Evolutionary conservation across 768 basidiomycete genomes (phyloP).

Genomic region (Lactifluus pinguis): DNA sequence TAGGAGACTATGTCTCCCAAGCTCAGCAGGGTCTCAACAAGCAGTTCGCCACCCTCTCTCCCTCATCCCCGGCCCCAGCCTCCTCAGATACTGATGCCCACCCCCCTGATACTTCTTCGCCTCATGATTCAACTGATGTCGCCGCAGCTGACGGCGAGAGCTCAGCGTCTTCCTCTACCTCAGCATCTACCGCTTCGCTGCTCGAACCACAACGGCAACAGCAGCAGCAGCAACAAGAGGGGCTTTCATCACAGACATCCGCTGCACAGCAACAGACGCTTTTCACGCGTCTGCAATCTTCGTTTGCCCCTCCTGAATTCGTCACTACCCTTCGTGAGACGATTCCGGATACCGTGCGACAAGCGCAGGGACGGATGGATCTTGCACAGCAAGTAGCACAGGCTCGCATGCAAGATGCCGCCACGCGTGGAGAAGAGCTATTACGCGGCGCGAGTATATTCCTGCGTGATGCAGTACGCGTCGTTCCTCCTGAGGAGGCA

Average conservation of each 20-base stretch:
- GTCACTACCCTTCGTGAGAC: constrained; percentile 57
- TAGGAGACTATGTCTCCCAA: constrained; percentile 63
- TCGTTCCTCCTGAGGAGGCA: constrained; percentile 70
- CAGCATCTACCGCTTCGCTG: constrained; percentile 13
- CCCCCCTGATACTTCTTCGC: constrained; percentile 21
- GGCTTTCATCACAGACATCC: background rate
- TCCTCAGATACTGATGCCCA: constrained; percentile 11
- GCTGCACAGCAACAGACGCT: constrained; percentile 34
- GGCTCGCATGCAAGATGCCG: constrained; percentile 54
- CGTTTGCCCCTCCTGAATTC: constrained; percentile 68
- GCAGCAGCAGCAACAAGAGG: background rate
- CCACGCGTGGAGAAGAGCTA: constrained; percentile 39
- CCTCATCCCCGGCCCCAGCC: background rate
- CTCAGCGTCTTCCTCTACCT: constrained; percentile 19
- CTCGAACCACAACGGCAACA: background rate
- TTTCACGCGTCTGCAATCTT: constrained; percentile 63
- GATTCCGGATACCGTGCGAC: constrained; percentile 43
- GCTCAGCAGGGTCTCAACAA: constrained; percentile 71
- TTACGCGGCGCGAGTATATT: constrained; percentile 48
- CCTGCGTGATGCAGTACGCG: constrained; percentile 78
- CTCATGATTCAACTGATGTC: constrained; percentile 16
- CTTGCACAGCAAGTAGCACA: constrained; percentile 59
- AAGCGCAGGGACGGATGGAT: constrained; percentile 51
- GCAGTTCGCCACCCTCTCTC: constrained; percentile 33
- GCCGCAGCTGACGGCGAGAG: constrained; percentile 20